phyloP scores from a whole-genome alignment of 108 stramenopile species.

The Nitzschia sp. region DNA sequence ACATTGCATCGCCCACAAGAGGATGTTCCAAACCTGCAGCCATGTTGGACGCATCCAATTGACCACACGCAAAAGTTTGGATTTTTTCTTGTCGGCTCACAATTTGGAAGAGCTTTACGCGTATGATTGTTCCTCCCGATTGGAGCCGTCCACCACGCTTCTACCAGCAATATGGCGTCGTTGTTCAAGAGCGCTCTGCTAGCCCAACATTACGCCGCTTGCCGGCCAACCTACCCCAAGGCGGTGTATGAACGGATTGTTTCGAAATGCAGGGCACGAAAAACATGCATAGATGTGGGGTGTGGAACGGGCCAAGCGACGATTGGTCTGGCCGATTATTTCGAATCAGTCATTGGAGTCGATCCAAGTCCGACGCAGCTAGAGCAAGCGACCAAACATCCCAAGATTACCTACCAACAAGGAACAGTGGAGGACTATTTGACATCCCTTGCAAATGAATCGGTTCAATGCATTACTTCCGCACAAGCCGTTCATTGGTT shows the following conservation, averaged over 20 bases:
- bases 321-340: not conserved
- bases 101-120: too few relatives aligned
- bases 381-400: conserved; percentile 1
- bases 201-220: conserved; percentile 12
- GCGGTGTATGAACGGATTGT: conserved; percentile 3
- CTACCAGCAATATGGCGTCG: conserved; percentile 10
- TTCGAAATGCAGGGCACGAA: not conserved
- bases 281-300: conserved; percentile 11
- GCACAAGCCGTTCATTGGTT: conserved; percentile 20
- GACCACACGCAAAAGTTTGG: too few relatives aligned
- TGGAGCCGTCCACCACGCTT: too few relatives aligned
- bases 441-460: not conserved
- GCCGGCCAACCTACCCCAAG: conserved; percentile 10
- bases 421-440: conserved; percentile 8
- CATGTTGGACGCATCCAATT: too few relatives aligned
- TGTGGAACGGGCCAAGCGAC: conserved; percentile 22
- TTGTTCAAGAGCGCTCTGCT: conserved; percentile 1
- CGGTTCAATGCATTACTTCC: conserved; percentile 8
- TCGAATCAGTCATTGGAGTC: conserved; percentile 3
- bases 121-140: too few relatives aligned
- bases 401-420: not conserved
- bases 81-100: too few relatives aligned
- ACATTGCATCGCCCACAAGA: too few relatives aligned
- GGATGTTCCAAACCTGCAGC: too few relatives aligned
- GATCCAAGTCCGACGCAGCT: conserved; percentile 11